These are phyloP conservation scores for Sarcomyxa edulis DNA, from an alignment of 768 basidiomycete species.

Conservation along the genomic window DNA sequence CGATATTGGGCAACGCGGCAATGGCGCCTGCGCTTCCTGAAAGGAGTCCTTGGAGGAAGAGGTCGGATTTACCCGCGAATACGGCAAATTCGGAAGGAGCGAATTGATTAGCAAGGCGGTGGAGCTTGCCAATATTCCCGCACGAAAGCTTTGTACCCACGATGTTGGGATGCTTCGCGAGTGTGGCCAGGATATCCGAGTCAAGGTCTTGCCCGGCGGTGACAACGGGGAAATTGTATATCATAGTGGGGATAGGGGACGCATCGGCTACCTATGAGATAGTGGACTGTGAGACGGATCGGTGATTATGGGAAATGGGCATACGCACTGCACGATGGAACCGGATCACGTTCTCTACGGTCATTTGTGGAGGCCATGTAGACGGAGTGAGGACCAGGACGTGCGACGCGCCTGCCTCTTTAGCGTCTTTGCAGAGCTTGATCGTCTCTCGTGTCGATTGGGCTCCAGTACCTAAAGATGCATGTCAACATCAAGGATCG, in stretches of 20 bases:
- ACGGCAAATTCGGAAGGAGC: constrained; percentile 53
- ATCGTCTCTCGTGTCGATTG: constrained; percentile 75
- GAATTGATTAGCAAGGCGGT: constrained; percentile 62
- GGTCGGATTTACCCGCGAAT: constrained; percentile 73
- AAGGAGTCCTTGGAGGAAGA: constrained; percentile 57
- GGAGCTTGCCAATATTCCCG: constrained; percentile 79
- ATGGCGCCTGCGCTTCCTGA: constrained; percentile 64
- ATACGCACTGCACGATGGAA: constrained; percentile 62
- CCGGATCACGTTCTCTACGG: constrained; percentile 50
- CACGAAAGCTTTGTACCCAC: constrained; percentile 85
- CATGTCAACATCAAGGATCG: no score
- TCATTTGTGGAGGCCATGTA: constrained; percentile 66
- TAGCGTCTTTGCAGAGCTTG: constrained; percentile 64
- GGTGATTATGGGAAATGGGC: no score
- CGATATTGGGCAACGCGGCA: constrained; percentile 55
- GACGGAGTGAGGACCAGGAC: constrained; percentile 73
- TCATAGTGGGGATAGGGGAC: constrained; percentile 66
- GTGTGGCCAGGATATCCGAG: constrained; percentile 64
- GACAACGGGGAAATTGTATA: constrained; percentile 84
- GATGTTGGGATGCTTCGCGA: constrained; percentile 78
- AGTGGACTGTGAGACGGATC: constrained; percentile 7
- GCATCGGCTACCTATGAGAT: constrained; percentile 54
- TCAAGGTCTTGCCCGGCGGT: constrained; percentile 82
- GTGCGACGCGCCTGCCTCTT: constrained; percentile 78
- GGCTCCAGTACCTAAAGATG: constrained; percentile 78